Base-by-base conservation (phyloP, 768 basidiomycete genomes). In the Candolleomyces eurysporus region DNA sequence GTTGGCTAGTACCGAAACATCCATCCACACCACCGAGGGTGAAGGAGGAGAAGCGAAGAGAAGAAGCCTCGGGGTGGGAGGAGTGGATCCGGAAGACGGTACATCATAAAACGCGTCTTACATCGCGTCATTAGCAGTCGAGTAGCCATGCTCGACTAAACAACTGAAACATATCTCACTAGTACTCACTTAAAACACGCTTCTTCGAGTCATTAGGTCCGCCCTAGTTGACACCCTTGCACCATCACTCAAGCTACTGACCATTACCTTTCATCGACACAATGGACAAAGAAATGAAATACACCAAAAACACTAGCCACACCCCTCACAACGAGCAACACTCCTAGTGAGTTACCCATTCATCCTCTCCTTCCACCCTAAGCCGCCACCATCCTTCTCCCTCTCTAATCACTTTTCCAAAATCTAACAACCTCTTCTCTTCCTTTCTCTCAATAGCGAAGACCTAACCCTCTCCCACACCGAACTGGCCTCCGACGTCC, bases 301-400 rank as follows among this genome's bases (percentile, higher is more conserved):
- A 30, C 50, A 30, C 21, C 26, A 10, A 8, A 5, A 8, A 21
- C 8, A 14, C 50, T 10, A n/a, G 30, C 26, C 17, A 48, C 48
- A 31, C 30, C 14, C 21, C 75, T 30, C 76, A 82, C 58, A 67
- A 76, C 36, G 70, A 78, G 48, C 71, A 79, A 19, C 81, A 82
- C 56, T 72, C 74, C 39, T 76, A 79, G 78, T 80, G 64, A 11
- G 75, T 61, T 43, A n/a, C n/a, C n/a, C 6, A 13, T 14, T 19
- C 21, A 52, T 22, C 45, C 36, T 26, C 17, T 5, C 30, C 10
- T 52, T 36, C 48, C 26, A 22, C 30, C 53, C n/a, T n/a, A n/a
- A 43, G 8, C 42, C 42, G 17, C 42, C 8, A 43, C 17, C 8
- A 43, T 52, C 30, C 4, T 13, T 8, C 6, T 26, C 30, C 9